A percentile compares a stretch with the other conserved stretches of the same genome.
These are phyloP conservation scores for Candida qinlingensis DNA, from an alignment of 805 yeast genomes.

Conservation along the genomic window DNA sequence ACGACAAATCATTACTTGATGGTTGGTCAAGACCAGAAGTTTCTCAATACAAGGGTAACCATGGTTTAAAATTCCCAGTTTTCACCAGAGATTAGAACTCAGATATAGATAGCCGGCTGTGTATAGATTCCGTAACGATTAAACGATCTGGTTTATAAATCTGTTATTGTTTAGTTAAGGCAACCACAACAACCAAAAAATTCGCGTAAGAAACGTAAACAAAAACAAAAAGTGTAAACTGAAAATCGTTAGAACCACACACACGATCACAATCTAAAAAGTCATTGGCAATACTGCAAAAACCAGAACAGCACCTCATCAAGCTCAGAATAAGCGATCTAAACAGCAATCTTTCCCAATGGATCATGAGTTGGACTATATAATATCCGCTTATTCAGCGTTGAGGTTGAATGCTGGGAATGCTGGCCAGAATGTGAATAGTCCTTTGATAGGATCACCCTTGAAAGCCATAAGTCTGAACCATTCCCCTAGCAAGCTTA, in stretches of 20 bases:
- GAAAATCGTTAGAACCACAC: no score
- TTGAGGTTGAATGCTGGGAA: slow-evolving; percentile 12
- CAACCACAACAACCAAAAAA: no score
- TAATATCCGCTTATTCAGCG: slow-evolving; percentile 19
- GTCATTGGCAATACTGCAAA: no score
- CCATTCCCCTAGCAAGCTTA: slow-evolving; percentile 19
- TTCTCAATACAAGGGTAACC: slow-evolving; percentile 50
- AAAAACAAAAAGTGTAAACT: background rate
- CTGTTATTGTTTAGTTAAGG: background rate
- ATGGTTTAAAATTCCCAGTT: slow-evolving; percentile 37
- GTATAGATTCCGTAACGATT: background rate
- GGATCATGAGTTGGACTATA: slow-evolving; percentile 22
- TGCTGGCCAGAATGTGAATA: background rate
- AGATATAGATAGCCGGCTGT: background rate
- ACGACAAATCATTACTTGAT: slow-evolving; percentile 39
- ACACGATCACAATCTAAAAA: no score
- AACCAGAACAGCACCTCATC: no score
- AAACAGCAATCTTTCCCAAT: background rate
- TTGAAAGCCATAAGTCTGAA: slow-evolving; percentile 17
- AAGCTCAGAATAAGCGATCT: no score
- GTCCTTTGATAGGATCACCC: slow-evolving; percentile 10
- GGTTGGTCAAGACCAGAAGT: slow-evolving; percentile 49
- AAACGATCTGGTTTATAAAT: background rate
- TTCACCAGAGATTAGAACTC: slow-evolving; percentile 14
- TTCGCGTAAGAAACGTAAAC: background rate